Conservation (phyloP, 441 rosid species). For the Euphorbia celastroides region DNA sequence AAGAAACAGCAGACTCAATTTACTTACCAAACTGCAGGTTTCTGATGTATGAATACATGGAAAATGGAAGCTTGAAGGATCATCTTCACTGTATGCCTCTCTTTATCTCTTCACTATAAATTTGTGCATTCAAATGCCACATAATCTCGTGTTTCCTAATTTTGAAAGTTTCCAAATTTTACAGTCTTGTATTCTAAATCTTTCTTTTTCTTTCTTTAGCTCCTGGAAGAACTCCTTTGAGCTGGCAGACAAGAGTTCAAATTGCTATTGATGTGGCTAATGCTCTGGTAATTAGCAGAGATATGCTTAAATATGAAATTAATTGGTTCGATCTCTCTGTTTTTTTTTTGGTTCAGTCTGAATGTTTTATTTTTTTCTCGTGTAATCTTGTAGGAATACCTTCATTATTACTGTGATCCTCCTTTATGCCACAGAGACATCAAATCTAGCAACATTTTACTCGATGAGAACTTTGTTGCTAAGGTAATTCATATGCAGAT, state of each 20-base stretch:
- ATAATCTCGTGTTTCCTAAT: slow-evolving; percentile 6
- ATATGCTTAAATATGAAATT: slow-evolving; percentile 2
- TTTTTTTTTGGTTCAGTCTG: slow-evolving; percentile 6
- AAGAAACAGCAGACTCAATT: slow-evolving; percentile 1
- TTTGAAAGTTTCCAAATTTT: slow-evolving; percentile 8
- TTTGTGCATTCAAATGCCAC: slow-evolving; percentile 1
- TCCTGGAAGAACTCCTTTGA: slow-evolving; percentile 46
- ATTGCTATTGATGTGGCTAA: slow-evolving; percentile 89
- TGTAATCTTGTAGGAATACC: slow-evolving; percentile 69
- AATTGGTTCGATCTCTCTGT: slow-evolving; percentile 14
- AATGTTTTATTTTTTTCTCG: slow-evolving; percentile 19
- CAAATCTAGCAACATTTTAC: slow-evolving; percentile 86
- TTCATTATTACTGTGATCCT: slow-evolving; percentile 93
- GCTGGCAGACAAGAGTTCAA: slow-evolving; percentile 87
- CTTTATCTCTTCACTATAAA: slow-evolving; percentile 12
- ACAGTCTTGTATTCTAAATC: slow-evolving; percentile 10
- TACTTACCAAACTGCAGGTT: slow-evolving; percentile 47
- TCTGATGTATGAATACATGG: slow-evolving; percentile 87
- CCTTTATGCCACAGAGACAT: slow-evolving; percentile 97
- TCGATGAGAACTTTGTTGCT: slow-evolving; percentile 82
- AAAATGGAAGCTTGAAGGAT: slow-evolving; percentile 85
- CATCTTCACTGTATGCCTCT: slow-evolving; percentile 72
- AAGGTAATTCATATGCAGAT: slow-evolving; percentile 45
- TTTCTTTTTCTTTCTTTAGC: slow-evolving; percentile 35
- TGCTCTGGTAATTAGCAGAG: slow-evolving; percentile 68